Conservation (phyloP, 2,329 filamentous ascomycete genomes). For the Fonsecaea pedrosoi region DNA sequence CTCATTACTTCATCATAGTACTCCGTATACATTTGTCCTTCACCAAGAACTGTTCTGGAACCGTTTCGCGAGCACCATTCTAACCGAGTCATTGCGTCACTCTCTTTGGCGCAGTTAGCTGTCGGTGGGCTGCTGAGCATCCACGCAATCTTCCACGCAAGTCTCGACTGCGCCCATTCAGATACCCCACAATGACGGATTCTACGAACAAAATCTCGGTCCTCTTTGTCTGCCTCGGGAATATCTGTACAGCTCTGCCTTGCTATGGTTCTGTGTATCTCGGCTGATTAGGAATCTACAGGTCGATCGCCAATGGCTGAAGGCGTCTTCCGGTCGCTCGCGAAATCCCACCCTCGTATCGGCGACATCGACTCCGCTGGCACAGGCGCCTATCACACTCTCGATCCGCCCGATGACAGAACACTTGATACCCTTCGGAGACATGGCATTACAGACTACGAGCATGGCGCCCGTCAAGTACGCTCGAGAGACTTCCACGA, state of each 20-base stretch:
- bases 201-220: slow-evolving; percentile 63
- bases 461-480: slow-evolving; percentile 78
- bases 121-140: neutral
- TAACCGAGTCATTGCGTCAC: neutral
- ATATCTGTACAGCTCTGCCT: slow-evolving; percentile 71
- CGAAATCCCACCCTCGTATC: slow-evolving; percentile 61
- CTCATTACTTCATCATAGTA: neutral
- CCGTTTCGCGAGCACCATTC: neutral
- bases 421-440: slow-evolving; percentile 78
- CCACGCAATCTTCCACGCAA: slow-evolving; percentile 22
- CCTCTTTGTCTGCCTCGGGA: slow-evolving; percentile 94
- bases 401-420: slow-evolving; percentile 77
- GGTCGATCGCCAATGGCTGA: slow-evolving; percentile 91
- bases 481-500: slow-evolving; percentile 73
- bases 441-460: slow-evolving; percentile 78
- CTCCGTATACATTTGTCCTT: neutral
- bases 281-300: slow-evolving; percentile 39
- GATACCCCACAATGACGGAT: slow-evolving; percentile 28
- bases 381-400: slow-evolving; percentile 84
- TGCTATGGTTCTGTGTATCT: slow-evolving; percentile 4
- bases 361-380: slow-evolving; percentile 83
- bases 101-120: neutral
- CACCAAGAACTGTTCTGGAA: neutral
- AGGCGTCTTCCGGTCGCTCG: slow-evolving; percentile 80
- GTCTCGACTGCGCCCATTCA: slow-evolving; percentile 24